Evolutionary conservation across 179 eudicot species (phyloP).

Genomic region (Silene noctiflora): DNA sequence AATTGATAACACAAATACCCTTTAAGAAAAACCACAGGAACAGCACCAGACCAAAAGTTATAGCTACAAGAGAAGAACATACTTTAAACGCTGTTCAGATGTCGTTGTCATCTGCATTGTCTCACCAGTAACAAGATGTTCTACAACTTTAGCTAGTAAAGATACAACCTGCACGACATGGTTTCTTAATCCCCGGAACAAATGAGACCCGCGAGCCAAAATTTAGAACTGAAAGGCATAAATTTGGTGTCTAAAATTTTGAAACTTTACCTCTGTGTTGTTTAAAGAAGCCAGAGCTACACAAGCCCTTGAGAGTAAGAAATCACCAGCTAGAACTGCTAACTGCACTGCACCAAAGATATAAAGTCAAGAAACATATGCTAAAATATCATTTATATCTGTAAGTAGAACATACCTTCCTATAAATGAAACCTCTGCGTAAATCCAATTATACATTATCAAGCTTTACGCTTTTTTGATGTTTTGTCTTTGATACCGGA

Average conservation of each 20-base stretch:
- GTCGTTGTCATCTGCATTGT: slow-evolving; percentile 96
- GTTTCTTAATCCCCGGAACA: neutral
- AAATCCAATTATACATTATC: neutral
- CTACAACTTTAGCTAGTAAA: slow-evolving; percentile 77
- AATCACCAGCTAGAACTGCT: slow-evolving; percentile 93
- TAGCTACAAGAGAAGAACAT: slow-evolving; percentile 23
- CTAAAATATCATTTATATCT: slow-evolving; percentile 7
- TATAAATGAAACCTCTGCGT: neutral
- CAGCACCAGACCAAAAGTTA: neutral
- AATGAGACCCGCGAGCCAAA: slow-evolving; percentile 1
- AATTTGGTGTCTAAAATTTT: neutral
- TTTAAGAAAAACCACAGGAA: too few relatives aligned
- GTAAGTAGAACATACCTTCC: neutral
- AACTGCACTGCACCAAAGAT: slow-evolving; percentile 49
- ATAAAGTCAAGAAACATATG: slow-evolving; percentile 24
- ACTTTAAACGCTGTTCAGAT: slow-evolving; percentile 85
- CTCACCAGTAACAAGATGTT: slow-evolving; percentile 96
- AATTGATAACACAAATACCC: neutral
- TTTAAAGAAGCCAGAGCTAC: slow-evolving; percentile 84
- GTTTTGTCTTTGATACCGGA: neutral
- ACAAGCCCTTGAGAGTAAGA: slow-evolving; percentile 91
- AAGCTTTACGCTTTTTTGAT: neutral
- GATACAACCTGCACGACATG: slow-evolving; percentile 67
- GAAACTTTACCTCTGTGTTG: slow-evolving; percentile 71
- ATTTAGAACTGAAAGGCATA: neutral